Conservation (phyloP, 2,329 filamentous ascomycete genomes). For the Xylariales sp. region DNA sequence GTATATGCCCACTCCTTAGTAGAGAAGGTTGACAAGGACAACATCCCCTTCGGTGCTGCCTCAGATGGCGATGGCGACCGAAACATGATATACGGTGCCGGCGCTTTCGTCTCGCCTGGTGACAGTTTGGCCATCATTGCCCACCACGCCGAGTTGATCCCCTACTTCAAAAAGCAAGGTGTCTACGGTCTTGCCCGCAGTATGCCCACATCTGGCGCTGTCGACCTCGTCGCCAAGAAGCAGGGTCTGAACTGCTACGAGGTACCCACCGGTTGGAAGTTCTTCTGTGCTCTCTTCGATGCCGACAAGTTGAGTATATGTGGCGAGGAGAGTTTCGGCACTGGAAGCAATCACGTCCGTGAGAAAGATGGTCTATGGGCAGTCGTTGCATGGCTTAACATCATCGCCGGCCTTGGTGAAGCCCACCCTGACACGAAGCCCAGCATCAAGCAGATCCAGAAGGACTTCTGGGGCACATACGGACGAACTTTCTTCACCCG, state of each 20-base stretch:
- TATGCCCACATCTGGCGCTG: slow-evolving; percentile 95
- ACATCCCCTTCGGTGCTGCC: slow-evolving; percentile 92
- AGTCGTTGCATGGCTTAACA: slow-evolving; percentile 96
- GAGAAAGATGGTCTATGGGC: slow-evolving; percentile 99
- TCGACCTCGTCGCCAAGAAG: slow-evolving; percentile 93
- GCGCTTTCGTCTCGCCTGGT: slow-evolving; percentile 92
- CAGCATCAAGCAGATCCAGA: slow-evolving; percentile 93
- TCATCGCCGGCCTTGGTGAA: slow-evolving; percentile 89
- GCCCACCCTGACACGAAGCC: slow-evolving; percentile 74
- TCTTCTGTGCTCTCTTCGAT: slow-evolving; percentile 95
- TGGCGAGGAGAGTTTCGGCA: slow-evolving; percentile 97
- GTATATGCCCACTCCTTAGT: slow-evolving; percentile 91
- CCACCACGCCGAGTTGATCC: slow-evolving; percentile 92
- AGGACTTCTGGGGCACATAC: slow-evolving; percentile 94
- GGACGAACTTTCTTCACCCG: slow-evolving; percentile 98
- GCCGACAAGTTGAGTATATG: slow-evolving; percentile 96
- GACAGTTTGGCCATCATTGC: slow-evolving; percentile 98
- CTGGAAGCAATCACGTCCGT: slow-evolving; percentile 96
- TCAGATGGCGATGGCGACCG: slow-evolving; percentile 97
- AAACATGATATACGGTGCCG: slow-evolving; percentile 99
- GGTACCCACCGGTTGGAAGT: slow-evolving; percentile 98
- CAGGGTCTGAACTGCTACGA: slow-evolving; percentile 91
- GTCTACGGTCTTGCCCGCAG: slow-evolving; percentile 92
- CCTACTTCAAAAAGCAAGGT: slow-evolving; percentile 97
- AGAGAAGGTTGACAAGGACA: slow-evolving; percentile 84